Conservation (phyloP, 257 asterid species). For the Thymus quinquecostatus region DNA sequence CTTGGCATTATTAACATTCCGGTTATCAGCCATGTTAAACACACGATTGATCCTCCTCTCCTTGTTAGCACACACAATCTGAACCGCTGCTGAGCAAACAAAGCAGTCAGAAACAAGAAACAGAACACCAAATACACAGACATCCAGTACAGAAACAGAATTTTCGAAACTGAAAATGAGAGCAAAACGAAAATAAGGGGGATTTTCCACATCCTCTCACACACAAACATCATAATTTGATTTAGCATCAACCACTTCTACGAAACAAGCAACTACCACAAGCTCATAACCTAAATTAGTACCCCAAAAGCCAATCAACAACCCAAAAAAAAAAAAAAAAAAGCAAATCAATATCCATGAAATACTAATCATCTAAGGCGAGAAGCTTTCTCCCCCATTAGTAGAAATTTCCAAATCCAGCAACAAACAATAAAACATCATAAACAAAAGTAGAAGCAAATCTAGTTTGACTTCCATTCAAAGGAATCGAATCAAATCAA, state of each 20-base stretch:
- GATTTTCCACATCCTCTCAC: neutral
- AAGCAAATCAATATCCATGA: no score
- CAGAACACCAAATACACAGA: neutral
- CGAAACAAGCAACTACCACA: neutral
- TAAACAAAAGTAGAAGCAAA: no score
- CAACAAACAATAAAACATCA: no score
- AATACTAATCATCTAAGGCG: no score
- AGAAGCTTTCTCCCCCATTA: no score
- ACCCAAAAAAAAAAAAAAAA: no score
- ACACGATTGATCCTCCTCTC: neutral
- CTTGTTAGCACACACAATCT: neutral
- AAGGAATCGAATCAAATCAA: no score
- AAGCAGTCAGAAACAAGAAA: constrained; percentile 18
- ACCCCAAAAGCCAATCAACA: no score
- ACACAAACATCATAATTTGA: neutral
- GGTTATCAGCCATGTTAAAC: constrained; percentile 49
- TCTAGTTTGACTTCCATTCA: no score
- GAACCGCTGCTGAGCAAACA: constrained; percentile 8
- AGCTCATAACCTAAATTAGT: neutral
- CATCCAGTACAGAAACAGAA: neutral
- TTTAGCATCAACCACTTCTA: neutral
- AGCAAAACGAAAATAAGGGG: neutral
- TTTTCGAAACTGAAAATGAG: neutral
- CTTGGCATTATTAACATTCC: constrained; percentile 44
- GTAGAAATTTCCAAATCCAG: no score